Conservation (phyloP, 305 asterid genomes). For the Plantago coronopus region DNA sequence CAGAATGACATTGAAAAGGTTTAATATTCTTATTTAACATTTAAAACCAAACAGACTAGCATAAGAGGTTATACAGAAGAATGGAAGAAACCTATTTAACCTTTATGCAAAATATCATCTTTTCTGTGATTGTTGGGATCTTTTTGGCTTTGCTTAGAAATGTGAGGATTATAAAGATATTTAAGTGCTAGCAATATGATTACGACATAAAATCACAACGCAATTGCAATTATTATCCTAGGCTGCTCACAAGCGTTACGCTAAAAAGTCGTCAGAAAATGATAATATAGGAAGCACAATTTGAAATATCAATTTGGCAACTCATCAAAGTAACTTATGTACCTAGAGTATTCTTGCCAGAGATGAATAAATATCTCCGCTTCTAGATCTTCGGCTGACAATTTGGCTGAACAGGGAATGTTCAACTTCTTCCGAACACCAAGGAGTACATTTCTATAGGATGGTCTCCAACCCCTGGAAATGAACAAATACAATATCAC, state of each 20-base stretch:
- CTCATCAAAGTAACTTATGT: constrained; percentile 8
- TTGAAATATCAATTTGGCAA: background rate
- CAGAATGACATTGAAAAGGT: background rate
- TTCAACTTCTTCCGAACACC: constrained; percentile 66
- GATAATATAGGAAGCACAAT: background rate
- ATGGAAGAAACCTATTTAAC: background rate
- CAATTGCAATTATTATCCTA: too few relatives aligned
- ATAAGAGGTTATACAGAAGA: background rate
- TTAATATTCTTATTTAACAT: background rate
- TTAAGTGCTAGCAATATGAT: too few relatives aligned
- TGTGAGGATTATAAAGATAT: background rate
- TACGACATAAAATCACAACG: too few relatives aligned
- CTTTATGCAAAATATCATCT: background rate
- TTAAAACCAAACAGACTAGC: background rate
- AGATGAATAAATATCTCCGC: constrained; percentile 90
- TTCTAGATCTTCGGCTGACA: constrained; percentile 81
- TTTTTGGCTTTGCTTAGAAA: background rate
- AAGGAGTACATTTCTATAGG: constrained; percentile 79
- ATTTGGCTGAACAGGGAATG: constrained; percentile 74
- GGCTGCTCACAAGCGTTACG: background rate
- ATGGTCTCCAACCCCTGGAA: constrained; percentile 91
- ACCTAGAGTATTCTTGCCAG: constrained; percentile 83
- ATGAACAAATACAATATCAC: constrained; percentile 14
- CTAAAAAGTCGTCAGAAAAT: background rate
- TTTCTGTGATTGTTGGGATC: background rate